Evolutionary conservation across 768 basidiomycete genomes (phyloP).

Genomic region (Trametes maxima): DNA sequence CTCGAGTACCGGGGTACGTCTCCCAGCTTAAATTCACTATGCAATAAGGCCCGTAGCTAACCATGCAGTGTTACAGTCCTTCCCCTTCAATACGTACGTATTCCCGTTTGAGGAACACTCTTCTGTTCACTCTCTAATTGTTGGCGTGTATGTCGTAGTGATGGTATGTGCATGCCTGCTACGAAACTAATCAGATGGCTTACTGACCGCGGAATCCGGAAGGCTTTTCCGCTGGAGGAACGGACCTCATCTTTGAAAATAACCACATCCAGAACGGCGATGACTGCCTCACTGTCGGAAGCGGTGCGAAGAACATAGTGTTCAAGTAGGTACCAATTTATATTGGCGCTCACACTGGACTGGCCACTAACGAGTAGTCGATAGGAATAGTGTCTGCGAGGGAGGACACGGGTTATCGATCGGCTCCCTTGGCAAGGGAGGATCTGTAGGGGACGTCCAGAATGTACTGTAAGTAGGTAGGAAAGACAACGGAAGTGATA

Average conservation of each 20-base stretch:
- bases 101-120: slow-evolving; percentile 1
- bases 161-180: slow-evolving; percentile 34
- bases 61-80: slow-evolving; percentile 43
- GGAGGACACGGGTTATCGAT: slow-evolving; percentile 64
- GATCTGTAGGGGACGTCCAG: slow-evolving; percentile 56
- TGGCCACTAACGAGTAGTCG: too few species aligned
- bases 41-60: not conserved
- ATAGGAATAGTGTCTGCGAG: slow-evolving; percentile 54
- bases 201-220: not conserved
- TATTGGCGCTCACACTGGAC: too few species aligned
- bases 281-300: slow-evolving; percentile 62
- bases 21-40: too few species aligned
- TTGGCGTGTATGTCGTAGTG: slow-evolving; percentile 29
- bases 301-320: slow-evolving; percentile 55
- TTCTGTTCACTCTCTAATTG: not conserved
- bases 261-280: slow-evolving; percentile 62
- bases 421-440: slow-evolving; percentile 45
- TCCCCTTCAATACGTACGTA: slow-evolving; percentile 60
- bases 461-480: slow-evolving; percentile 49
- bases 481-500: too few species aligned
- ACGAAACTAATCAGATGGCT: not conserved
- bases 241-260: slow-evolving; percentile 58
- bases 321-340: slow-evolving; percentile 30
- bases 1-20: slow-evolving; percentile 41
- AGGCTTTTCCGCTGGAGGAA: slow-evolving; percentile 56